These are phyloP conservation scores for Yamadazyma sp. DNA, from an alignment of 1,139 yeast species.

Conservation along the genomic window DNA sequence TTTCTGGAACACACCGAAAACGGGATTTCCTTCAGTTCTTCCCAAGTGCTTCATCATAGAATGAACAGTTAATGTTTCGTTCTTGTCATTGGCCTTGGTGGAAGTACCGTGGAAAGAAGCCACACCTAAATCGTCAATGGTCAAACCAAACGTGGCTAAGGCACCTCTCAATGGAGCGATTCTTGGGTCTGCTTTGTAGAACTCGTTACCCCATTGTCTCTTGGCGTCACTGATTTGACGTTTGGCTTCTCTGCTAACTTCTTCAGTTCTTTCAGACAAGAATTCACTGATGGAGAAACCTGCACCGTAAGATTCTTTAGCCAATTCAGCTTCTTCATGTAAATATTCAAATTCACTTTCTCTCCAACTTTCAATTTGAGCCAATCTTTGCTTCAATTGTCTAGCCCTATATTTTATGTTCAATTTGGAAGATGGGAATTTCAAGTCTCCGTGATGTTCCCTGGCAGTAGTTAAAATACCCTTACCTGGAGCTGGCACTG, in stretches of 20 bases:
- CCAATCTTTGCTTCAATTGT: slow-evolving; percentile 78
- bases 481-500: slow-evolving; percentile 99
- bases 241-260: slow-evolving; percentile 79
- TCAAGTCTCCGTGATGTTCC: slow-evolving; percentile 82
- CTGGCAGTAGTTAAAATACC: slow-evolving; percentile 98
- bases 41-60: slow-evolving; percentile 94
- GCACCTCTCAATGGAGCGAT: slow-evolving; percentile 98
- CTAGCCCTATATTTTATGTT: slow-evolving; percentile 92
- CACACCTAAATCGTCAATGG: slow-evolving; percentile 92
- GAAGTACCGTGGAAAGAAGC: slow-evolving; percentile 99
- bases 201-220: slow-evolving; percentile 93
- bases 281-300: slow-evolving; percentile 53
- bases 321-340: slow-evolving; percentile 49
- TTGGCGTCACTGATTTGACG: slow-evolving; percentile 88
- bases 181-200: slow-evolving; percentile 87
- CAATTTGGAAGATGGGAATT: slow-evolving; percentile 77
- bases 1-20: slow-evolving; percentile 97
- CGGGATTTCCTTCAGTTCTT: slow-evolving; percentile 96
- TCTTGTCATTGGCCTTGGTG: slow-evolving; percentile 96
- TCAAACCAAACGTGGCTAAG: slow-evolving; percentile 86
- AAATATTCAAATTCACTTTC: slow-evolving; percentile 69
- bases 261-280: slow-evolving; percentile 82
- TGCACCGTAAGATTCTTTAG: slow-evolving; percentile 67
- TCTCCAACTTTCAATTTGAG: slow-evolving; percentile 81
- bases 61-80: slow-evolving; percentile 89